Conservation (phyloP, 2,329 filamentous ascomycete genomes). For the Cadophora gregata region DNA sequence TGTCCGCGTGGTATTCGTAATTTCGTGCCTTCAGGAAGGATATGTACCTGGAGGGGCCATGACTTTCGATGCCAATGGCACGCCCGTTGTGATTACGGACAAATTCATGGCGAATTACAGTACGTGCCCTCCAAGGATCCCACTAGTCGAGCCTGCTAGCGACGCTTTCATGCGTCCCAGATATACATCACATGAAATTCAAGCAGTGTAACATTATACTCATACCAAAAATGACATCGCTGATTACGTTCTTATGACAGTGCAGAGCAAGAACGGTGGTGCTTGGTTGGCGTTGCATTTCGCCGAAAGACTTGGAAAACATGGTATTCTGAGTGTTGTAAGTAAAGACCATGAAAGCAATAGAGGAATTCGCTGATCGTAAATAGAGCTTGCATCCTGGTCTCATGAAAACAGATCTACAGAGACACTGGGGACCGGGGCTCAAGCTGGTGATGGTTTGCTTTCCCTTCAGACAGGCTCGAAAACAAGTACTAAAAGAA, state of each 20-base stretch:
- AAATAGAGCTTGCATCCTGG: constrained; percentile 47
- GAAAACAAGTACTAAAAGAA: constrained; percentile 6
- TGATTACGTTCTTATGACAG: not conserved
- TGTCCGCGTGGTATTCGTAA: constrained; percentile 43
- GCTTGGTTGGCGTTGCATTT: constrained; percentile 43
- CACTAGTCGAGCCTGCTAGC: too few relatives aligned
- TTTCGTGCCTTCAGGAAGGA: constrained; percentile 28
- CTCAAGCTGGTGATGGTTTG: constrained; percentile 32
- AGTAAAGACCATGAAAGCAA: constrained; percentile 6
- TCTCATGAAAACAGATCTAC: constrained; percentile 48
- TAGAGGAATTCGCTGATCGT: not conserved
- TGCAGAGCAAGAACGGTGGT: constrained; percentile 45
- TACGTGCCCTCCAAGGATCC: not conserved
- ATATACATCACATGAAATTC: not conserved
- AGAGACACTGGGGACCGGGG: constrained; percentile 38
- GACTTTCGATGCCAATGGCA: constrained; percentile 37
- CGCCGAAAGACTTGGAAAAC: constrained; percentile 40
- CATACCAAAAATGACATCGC: not conserved
- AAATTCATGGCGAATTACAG: constrained; percentile 44
- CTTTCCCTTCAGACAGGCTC: not conserved
- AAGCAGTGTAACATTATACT: too few relatives aligned
- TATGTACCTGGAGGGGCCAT: constrained; percentile 25
- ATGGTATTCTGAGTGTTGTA: constrained; percentile 45
- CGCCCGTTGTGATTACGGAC: constrained; percentile 27
- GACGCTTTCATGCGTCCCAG: too few relatives aligned